These are phyloP conservation scores for Haematococcus sp. DNA, from an alignment of 139 green algal species.

Conservation along the genomic window DNA sequence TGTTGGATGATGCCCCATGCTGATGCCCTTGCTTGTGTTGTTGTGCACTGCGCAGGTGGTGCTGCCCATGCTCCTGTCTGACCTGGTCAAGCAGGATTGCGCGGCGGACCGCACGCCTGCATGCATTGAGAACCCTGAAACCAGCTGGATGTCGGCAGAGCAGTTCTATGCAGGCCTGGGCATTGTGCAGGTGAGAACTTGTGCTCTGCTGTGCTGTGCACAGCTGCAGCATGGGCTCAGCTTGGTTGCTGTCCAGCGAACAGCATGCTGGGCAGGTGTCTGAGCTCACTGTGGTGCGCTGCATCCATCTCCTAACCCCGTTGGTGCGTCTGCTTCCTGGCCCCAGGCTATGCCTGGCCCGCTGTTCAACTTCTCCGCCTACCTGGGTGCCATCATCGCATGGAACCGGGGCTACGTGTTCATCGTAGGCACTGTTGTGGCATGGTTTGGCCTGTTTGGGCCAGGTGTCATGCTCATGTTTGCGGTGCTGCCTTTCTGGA, in stretches of 20 bases:
- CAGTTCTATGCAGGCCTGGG: conserved; percentile 84
- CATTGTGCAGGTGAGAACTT: conserved; percentile 38
- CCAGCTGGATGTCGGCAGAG: conserved; percentile 77
- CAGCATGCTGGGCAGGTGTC: no score
- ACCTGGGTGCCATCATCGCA: conserved; percentile 89
- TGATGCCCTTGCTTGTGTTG: no score
- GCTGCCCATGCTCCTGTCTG: conserved; percentile 83
- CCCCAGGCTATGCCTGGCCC: conserved; percentile 86
- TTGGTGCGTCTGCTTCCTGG: background rate
- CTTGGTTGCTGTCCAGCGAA: no score
- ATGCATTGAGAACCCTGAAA: conserved; percentile 11
- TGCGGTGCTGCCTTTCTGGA: conserved; percentile 91
- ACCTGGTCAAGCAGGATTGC: conserved; percentile 66
- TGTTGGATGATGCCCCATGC: no score
- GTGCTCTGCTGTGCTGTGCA: background rate
- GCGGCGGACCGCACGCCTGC: background rate
- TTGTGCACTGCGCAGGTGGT: conserved; percentile 73
- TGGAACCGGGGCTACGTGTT: conserved; percentile 34
- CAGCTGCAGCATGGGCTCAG: background rate
- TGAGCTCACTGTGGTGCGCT: no score
- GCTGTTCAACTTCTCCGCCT: conserved; percentile 95
- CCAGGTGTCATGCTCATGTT: conserved; percentile 93
- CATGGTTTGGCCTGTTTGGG: conserved; percentile 87
- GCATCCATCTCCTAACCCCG: background rate
- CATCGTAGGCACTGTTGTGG: conserved; percentile 64